Evolutionary conservation across 108 stramenopile genomes (phyloP).

Genomic region (Pseudonitzschia multistriata): DNA sequence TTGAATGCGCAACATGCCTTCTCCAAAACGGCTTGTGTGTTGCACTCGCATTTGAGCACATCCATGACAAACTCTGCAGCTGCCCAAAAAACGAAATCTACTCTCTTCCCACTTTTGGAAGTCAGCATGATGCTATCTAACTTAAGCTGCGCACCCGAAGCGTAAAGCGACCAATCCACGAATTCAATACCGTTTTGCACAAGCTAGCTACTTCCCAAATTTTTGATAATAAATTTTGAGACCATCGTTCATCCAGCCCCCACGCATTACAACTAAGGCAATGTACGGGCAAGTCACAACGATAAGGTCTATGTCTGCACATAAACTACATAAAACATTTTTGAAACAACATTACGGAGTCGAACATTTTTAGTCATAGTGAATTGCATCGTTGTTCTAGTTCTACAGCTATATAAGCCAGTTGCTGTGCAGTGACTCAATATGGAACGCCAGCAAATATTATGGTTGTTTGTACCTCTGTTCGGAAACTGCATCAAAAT

Average conservation of each 20-base stretch:
- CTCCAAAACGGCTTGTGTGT: slow-evolving; percentile 17
- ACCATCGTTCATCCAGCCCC: background rate
- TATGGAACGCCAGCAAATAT: too few species aligned
- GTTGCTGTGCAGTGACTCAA: too few species aligned
- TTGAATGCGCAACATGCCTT: slow-evolving; percentile 25
- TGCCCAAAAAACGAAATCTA: background rate
- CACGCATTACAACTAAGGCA: too few species aligned
- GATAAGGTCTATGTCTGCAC: too few species aligned
- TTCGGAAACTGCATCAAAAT: background rate
- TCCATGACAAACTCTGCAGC: background rate
- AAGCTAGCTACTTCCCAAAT: background rate
- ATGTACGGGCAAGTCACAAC: too few species aligned
- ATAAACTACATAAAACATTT: too few species aligned
- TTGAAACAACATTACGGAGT: too few species aligned
- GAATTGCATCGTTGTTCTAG: too few species aligned
- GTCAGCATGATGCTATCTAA: slow-evolving; percentile 30
- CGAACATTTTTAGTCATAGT: too few species aligned
- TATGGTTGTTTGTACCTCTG: too few species aligned
- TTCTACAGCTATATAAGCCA: too few species aligned
- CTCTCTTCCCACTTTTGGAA: slow-evolving; percentile 32
- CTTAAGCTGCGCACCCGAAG: slow-evolving; percentile 33
- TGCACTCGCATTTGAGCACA: slow-evolving; percentile 2
- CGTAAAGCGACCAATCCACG: slow-evolving; percentile 9
- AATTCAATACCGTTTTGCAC: background rate
- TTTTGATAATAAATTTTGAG: background rate